phyloP scores from a whole-genome alignment of 345 rosid genomes.

The Turnera subulata region DNA sequence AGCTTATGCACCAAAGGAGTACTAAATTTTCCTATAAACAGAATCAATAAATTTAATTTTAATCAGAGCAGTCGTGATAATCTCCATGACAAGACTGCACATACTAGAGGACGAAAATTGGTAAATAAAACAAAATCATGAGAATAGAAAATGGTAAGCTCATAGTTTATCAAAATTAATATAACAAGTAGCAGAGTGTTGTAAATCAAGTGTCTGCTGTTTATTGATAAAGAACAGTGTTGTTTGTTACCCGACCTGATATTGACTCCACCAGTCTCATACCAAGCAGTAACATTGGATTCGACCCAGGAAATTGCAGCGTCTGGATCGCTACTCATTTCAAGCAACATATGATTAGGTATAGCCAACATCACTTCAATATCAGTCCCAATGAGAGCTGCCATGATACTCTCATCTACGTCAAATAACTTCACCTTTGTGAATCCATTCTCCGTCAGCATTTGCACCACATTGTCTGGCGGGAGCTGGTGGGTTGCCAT shows the following conservation, averaged over 20 bases:
- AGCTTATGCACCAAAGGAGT: neutral
- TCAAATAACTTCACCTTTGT: conserved; percentile 40
- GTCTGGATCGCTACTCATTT: conserved; percentile 11
- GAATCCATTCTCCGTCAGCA: conserved; percentile 40
- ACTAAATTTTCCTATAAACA: too few species aligned
- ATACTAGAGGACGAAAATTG: too few species aligned
- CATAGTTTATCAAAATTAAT: too few species aligned
- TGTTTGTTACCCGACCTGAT: conserved; percentile 18
- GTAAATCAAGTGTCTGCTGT: neutral
- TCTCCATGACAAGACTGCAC: too few species aligned
- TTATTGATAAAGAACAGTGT: neutral
- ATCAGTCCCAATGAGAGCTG: conserved; percentile 34
- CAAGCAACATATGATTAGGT: conserved; percentile 24
- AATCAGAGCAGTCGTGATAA: too few species aligned
- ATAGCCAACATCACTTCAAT: conserved; percentile 46
- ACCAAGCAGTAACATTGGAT: conserved; percentile 21
- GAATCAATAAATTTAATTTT: too few species aligned
- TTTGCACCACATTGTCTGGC: conserved; percentile 31
- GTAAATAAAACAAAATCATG: too few species aligned
- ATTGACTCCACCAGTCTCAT: conserved; percentile 19
- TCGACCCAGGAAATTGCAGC: conserved; percentile 24
- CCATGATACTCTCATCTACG: conserved; percentile 27
- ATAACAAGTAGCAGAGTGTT: neutral
- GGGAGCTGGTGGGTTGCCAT: conserved; percentile 35
- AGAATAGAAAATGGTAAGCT: too few species aligned